These are phyloP conservation scores for Cryptosporidium tyzzeri DNA, from an alignment of 169 alveolate genomes.

Conservation along the genomic window DNA sequence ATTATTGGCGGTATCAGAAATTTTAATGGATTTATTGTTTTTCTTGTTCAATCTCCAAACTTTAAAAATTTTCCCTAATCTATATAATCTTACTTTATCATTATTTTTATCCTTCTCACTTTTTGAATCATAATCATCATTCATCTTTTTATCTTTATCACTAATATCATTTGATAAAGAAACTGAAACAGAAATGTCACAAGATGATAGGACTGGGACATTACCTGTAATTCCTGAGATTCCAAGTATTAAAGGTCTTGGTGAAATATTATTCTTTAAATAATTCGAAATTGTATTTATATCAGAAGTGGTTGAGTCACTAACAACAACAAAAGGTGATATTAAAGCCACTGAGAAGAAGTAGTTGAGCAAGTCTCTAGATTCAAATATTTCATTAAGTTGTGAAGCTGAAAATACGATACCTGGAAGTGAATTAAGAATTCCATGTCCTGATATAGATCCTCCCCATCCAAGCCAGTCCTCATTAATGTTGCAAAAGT, in stretches of 20 bases:
- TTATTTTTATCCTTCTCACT: neutral
- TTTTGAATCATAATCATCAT: neutral
- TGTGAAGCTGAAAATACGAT: slow-evolving; percentile 49
- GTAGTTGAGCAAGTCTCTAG: slow-evolving; percentile 46
- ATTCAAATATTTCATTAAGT: slow-evolving; percentile 22
- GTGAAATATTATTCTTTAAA: slow-evolving; percentile 44
- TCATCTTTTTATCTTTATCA: neutral
- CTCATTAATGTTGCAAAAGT: neutral
- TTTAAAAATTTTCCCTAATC: neutral
- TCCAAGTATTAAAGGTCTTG: slow-evolving; percentile 57
- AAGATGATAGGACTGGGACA: slow-evolving; percentile 31
- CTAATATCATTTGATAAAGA: neutral
- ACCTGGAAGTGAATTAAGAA: slow-evolving; percentile 54
- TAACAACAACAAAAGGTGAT: slow-evolving; percentile 51
- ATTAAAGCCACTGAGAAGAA: slow-evolving; percentile 44
- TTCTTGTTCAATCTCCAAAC: neutral
- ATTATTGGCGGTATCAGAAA: neutral
- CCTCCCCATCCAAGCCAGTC: slow-evolving; percentile 63
- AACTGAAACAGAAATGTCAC: slow-evolving; percentile 54
- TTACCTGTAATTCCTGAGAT: slow-evolving; percentile 73
- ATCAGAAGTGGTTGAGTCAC: slow-evolving; percentile 14
- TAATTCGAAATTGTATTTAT: slow-evolving; percentile 16
- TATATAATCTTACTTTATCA: neutral
- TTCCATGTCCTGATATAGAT: slow-evolving; percentile 38
- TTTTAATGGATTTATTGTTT: neutral